phyloP scores from a whole-genome alignment of 495 filamentous ascomycete species.

The Hyaloscypha hepaticicola region DNA sequence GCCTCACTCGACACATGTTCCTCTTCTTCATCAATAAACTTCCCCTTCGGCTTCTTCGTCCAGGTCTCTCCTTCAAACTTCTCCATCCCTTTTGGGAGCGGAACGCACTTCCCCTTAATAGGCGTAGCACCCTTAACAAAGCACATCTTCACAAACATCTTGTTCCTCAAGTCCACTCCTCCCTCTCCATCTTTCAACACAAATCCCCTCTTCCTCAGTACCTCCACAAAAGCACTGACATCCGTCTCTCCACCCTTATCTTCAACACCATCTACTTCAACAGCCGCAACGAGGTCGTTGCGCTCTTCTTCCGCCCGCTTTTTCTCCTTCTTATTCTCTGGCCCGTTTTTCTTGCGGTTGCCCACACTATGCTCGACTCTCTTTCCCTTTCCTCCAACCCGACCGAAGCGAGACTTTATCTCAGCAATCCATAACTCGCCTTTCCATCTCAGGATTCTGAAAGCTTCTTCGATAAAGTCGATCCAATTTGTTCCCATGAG shows the following conservation, averaged over 20 bases:
- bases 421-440: constrained; percentile 96
- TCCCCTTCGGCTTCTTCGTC: constrained; percentile 50
- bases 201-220: constrained; percentile 67
- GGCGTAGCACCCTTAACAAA: constrained; percentile 79
- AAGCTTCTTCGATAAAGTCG: constrained; percentile 93
- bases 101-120: constrained; percentile 61
- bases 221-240: constrained; percentile 84
- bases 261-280: constrained; percentile 52
- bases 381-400: constrained; percentile 42
- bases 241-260: constrained; percentile 67
- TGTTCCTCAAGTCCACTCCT: constrained; percentile 77
- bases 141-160: constrained; percentile 97
- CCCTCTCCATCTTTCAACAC: constrained; percentile 55
- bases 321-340: constrained; percentile 52
- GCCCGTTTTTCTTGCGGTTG: constrained; percentile 42
- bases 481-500: constrained; percentile 99
- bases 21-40: constrained; percentile 57
- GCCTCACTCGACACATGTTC: constrained; percentile 55
- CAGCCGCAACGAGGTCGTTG: constrained; percentile 47
- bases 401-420: constrained; percentile 87
- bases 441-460: constrained; percentile 80
- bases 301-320: constrained; percentile 49
- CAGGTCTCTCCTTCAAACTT: constrained; percentile 31
- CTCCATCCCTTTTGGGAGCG: constrained; percentile 38
- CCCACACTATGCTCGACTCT: constrained; percentile 63